Evolutionary conservation across 345 rosid genomes (phyloP).

Genomic region (Brassica rapa): DNA sequence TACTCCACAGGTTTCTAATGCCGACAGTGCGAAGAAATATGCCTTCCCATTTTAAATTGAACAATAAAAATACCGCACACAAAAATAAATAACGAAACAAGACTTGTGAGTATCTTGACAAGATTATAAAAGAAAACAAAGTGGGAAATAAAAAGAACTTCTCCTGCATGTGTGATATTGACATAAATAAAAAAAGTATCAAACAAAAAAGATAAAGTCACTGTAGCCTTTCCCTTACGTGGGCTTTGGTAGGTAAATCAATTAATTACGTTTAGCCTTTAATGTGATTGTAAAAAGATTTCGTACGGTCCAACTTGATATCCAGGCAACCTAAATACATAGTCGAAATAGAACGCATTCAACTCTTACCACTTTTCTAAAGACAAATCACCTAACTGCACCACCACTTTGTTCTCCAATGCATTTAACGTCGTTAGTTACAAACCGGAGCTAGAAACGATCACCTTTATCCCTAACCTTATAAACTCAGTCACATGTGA

Average conservation of each 20-base stretch:
- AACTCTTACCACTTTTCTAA: background rate
- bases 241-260: conserved; percentile 34
- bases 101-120: background rate
- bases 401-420: background rate
- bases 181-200: conserved; percentile 15
- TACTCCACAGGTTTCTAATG: conserved; percentile 3
- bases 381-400: background rate
- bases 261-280: conserved; percentile 14
- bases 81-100: background rate
- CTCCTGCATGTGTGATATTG: background rate
- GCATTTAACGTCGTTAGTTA: background rate
- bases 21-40: conserved; percentile 28
- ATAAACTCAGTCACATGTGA: background rate
- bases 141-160: conserved; percentile 14
- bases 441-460: background rate
- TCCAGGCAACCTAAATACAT: background rate
- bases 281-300: conserved; percentile 6
- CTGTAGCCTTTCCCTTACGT: conserved; percentile 7
- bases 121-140: conserved; percentile 3
- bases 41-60: background rate
- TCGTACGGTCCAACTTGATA: background rate
- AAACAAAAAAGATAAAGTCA: background rate
- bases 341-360: background rate
- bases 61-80: background rate
- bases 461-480: background rate